Evolutionary conservation across 1,284 basidiomycete genomes (phyloP).

Genomic region (Coriolopsis trogii): DNA sequence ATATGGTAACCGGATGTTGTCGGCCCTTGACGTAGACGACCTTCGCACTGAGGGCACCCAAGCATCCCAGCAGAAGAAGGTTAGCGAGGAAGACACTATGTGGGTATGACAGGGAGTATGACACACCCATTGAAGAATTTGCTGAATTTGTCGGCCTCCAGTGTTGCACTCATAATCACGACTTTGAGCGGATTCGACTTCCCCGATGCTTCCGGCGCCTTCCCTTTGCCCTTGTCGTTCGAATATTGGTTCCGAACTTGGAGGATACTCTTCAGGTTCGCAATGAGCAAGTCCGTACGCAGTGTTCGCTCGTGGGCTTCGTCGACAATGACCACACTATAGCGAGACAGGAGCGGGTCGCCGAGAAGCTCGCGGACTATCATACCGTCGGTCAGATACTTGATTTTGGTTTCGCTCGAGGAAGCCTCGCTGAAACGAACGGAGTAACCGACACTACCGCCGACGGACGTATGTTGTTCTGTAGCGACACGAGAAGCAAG

Average conservation of each 20-base stretch:
- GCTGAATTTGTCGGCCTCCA: constrained; percentile 94
- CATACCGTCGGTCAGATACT: constrained; percentile 98
- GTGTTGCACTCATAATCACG: constrained; percentile 96
- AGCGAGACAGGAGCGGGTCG: constrained; percentile 78
- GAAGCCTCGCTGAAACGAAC: constrained; percentile 94
- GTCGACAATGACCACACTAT: constrained; percentile 92
- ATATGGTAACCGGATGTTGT: constrained; percentile 88
- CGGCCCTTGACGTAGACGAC: constrained; percentile 92
- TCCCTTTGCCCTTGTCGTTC: constrained; percentile 29
- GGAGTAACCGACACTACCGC: constrained; percentile 86
- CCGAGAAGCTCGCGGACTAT: constrained; percentile 88
- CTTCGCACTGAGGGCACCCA: constrained; percentile 58
- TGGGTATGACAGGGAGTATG: background rate
- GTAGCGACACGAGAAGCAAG: constrained; percentile 88
- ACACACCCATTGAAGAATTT: constrained; percentile 79
- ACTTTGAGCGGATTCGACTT: constrained; percentile 75
- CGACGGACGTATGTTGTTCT: constrained; percentile 77
- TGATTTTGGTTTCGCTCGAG: constrained; percentile 75
- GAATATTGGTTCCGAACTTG: constrained; percentile 58
- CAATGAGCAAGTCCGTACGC: constrained; percentile 93
- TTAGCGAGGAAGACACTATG: too few relatives aligned
- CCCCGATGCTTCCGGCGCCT: constrained; percentile 12
- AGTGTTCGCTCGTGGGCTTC: constrained; percentile 98
- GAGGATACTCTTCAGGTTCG: constrained; percentile 89
- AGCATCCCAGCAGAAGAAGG: background rate